Evolutionary conservation across 2,329 filamentous ascomycete species (phyloP).

Genomic region (Epichloe uncinata): DNA sequence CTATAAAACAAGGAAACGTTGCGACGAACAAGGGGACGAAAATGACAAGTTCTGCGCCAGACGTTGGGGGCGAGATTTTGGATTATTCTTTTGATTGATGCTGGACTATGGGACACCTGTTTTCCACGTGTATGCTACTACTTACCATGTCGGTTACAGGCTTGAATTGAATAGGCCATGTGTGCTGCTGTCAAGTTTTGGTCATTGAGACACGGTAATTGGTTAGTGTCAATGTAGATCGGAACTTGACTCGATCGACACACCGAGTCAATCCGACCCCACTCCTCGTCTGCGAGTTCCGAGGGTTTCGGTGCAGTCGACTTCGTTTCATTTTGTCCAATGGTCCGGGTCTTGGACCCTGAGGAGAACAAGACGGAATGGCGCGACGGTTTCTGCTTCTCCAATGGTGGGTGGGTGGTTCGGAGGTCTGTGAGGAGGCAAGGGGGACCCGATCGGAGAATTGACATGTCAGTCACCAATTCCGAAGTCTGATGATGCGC

Average conservation of each 20-base stretch:
- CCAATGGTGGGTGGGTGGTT: not conserved
- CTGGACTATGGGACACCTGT: not conserved
- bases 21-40: not conserved
- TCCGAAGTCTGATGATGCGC: too few relatives aligned
- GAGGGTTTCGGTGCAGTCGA: not conserved
- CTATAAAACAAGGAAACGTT: constrained; percentile 32
- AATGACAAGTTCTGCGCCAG: not conserved
- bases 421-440: too few relatives aligned
- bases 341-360: too few relatives aligned
- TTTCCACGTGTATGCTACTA: not conserved
- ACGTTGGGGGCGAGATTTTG: not conserved
- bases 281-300: not conserved
- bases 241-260: not conserved
- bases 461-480: too few relatives aligned
- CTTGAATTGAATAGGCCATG: not conserved
- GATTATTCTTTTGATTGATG: too few relatives aligned
- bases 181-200: too few relatives aligned
- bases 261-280: not conserved
- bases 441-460: not conserved
- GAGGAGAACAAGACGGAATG: not conserved
- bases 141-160: not conserved
- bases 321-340: too few relatives aligned
- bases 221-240: not conserved
- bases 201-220: not conserved
- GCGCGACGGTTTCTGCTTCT: not conserved